A percentile compares a stretch with the other conserved stretches of the same genome.
phyloP scores from a whole-genome alignment of 208 protist genomes.

The Trypanosoma vivax region DNA sequence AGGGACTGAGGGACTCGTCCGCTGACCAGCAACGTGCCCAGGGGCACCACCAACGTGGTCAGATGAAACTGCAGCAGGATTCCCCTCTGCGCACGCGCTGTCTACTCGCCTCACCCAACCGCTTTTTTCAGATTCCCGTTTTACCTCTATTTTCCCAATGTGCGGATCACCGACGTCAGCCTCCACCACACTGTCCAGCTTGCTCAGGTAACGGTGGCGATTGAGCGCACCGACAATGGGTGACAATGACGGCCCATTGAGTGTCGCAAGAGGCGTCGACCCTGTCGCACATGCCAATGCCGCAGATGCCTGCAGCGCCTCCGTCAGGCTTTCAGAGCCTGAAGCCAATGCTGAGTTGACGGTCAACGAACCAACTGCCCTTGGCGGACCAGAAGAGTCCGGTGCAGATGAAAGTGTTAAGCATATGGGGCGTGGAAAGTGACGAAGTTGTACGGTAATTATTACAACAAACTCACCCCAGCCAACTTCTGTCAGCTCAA shows the following conservation, averaged over 20 bases:
- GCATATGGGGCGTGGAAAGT: slow-evolving; percentile 23
- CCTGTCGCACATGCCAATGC: neutral
- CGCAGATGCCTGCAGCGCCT: slow-evolving; percentile 9
- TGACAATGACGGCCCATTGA: slow-evolving; percentile 14
- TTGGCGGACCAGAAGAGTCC: slow-evolving; percentile 5
- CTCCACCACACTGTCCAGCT: neutral
- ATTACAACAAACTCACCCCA: slow-evolving; percentile 87
- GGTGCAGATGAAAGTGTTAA: slow-evolving; percentile 8
- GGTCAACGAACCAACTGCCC: neutral
- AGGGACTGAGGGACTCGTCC: neutral
- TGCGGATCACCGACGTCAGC: too few species aligned
- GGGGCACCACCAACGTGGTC: neutral
- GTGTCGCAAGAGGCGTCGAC: neutral
- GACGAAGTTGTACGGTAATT: slow-evolving; percentile 62
- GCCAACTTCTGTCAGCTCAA: slow-evolving; percentile 78
- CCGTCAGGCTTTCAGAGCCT: neutral
- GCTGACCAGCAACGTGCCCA: neutral
- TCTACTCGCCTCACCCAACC: too few species aligned
- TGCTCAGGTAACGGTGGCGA: slow-evolving; percentile 1
- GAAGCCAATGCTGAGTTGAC: neutral
- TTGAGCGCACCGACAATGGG: slow-evolving; percentile 15
- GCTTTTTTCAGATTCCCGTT: too few species aligned
- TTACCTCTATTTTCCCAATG: too few species aligned
- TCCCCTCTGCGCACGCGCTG: too few species aligned
- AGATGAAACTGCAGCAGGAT: slow-evolving; percentile 4